These are phyloP conservation scores for Isoetes engelmannii DNA, from an alignment of 83 land plant species.

Conservation along the genomic window DNA sequence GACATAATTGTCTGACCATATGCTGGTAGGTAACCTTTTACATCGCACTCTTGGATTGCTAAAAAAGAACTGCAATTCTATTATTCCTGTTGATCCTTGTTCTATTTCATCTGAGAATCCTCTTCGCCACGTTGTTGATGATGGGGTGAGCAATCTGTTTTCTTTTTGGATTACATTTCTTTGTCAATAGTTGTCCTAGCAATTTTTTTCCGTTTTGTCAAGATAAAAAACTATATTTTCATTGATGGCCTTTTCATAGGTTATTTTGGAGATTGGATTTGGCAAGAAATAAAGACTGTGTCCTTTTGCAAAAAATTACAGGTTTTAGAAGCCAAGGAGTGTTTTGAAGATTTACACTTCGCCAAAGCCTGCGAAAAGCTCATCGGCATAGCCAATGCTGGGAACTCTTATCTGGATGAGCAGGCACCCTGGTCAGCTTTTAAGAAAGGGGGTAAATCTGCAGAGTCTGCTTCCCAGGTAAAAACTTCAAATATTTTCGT, in stretches of 20 bases:
- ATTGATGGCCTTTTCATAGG: no score
- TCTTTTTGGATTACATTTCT: not conserved
- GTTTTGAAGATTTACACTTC: conserved; percentile 52
- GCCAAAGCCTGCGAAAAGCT: conserved; percentile 82
- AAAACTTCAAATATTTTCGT: not conserved
- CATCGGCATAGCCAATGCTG: conserved; percentile 71
- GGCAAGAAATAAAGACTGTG: no score
- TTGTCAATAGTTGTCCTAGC: not conserved
- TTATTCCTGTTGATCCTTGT: conserved; percentile 55
- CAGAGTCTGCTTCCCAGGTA: conserved; percentile 85
- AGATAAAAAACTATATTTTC: no score
- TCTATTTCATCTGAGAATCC: conserved; percentile 51
- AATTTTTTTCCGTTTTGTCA: not conserved
- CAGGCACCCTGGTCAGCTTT: conserved; percentile 88
- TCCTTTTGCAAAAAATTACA: no score
- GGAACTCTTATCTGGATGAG: conserved; percentile 80
- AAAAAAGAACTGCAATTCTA: conserved; percentile 80
- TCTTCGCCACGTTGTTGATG: conserved; percentile 46
- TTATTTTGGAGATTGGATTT: no score
- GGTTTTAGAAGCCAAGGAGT: conserved; percentile 22
- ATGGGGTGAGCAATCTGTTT: conserved; percentile 38
- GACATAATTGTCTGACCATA: not conserved
- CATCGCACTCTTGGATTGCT: conserved; percentile 96
- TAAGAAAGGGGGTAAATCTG: conserved; percentile 67
- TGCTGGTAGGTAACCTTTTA: conserved; percentile 75